A percentile compares a stretch with the other conserved stretches of the same genome.
These are phyloP conservation scores for Aotearoamyces nothofagi DNA, from an alignment of 2,329 filamentous ascomycete species.

Conservation along the genomic window DNA sequence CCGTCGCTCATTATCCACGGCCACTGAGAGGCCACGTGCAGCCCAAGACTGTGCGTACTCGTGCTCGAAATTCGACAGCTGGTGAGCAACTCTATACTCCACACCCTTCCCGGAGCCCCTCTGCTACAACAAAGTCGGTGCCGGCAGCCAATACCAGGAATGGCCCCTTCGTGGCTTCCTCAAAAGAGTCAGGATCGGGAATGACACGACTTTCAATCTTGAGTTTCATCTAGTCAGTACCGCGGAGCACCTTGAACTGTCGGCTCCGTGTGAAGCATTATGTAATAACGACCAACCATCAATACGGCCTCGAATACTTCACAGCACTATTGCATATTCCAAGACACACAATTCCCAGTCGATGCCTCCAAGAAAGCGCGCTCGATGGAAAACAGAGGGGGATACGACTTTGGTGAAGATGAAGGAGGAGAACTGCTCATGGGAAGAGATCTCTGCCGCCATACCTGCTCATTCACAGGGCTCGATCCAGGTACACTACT, in stretches of 20 bases:
- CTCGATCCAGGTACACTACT: too few relatives aligned
- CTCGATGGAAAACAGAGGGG: conserved; percentile 5
- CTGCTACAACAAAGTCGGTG: conserved; percentile 2
- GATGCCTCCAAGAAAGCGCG: conserved; percentile 7
- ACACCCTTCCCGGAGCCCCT: conserved; percentile 2
- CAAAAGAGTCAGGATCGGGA: conserved; percentile 2
- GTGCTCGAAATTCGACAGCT: conserved; percentile 2
- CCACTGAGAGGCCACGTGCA: conserved; percentile 3
- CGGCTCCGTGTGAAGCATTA: conserved; percentile 6
- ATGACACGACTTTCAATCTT: conserved; percentile 8
- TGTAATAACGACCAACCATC: conserved; percentile 1
- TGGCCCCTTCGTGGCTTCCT: neutral
- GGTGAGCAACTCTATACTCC: conserved; percentile 1
- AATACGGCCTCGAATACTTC: neutral
- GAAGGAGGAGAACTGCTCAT: conserved; percentile 8
- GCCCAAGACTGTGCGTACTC: conserved; percentile 3
- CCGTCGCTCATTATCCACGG: conserved; percentile 4
- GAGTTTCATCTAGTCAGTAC: conserved; percentile 8
- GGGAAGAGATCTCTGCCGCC: conserved; percentile 8
- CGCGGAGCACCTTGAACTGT: conserved; percentile 1
- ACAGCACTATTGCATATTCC: conserved; percentile 2
- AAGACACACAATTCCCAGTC: conserved; percentile 4
- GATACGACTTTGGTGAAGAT: conserved; percentile 5
- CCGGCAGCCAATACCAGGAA: conserved; percentile 1
- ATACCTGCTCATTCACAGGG: too few relatives aligned